A percentile compares a stretch with the other conserved stretches of the same genome.
Conservation (phyloP, 2,329 filamentous ascomycete genomes). For the Paracoccidioides brasiliensis region DNA sequence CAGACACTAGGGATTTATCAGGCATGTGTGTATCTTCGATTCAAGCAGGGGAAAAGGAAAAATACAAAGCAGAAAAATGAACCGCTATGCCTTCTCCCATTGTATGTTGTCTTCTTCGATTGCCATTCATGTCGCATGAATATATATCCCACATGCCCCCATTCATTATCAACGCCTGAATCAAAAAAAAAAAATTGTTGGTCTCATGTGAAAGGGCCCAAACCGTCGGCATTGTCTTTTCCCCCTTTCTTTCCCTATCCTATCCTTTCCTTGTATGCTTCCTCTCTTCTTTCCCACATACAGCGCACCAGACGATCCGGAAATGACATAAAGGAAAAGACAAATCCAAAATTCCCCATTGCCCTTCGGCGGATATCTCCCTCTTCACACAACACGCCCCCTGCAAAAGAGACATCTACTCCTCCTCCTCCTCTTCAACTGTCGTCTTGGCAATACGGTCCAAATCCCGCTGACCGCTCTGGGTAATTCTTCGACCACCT, state of each 20-base stretch:
- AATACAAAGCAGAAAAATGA: neutral
- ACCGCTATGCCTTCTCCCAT: neutral
- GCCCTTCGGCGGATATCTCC: neutral
- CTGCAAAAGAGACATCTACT: constrained; percentile 7
- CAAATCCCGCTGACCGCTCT: constrained; percentile 97
- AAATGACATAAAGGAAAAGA: neutral
- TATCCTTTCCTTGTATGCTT: neutral
- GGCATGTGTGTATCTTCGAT: neutral
- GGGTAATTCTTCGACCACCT: constrained; percentile 95
- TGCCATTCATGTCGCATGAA: neutral
- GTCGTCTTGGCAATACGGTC: constrained; percentile 81
- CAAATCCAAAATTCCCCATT: neutral
- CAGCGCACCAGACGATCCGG: neutral
- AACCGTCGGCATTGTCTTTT: neutral
- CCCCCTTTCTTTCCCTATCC: neutral
- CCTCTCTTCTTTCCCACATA: neutral
- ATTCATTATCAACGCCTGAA: constrained; percentile 2
- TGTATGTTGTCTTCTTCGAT: neutral
- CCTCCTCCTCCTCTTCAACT: constrained; percentile 34
- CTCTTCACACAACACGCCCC: neutral
- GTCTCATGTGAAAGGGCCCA: neutral
- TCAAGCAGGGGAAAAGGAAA: neutral
- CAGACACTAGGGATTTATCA: neutral
- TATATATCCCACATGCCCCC: neutral
- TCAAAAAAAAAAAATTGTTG: neutral